Base-by-base conservation (phyloP, 176 grass and related monocot genomes). In the Rhynchospora tenuis region DNA sequence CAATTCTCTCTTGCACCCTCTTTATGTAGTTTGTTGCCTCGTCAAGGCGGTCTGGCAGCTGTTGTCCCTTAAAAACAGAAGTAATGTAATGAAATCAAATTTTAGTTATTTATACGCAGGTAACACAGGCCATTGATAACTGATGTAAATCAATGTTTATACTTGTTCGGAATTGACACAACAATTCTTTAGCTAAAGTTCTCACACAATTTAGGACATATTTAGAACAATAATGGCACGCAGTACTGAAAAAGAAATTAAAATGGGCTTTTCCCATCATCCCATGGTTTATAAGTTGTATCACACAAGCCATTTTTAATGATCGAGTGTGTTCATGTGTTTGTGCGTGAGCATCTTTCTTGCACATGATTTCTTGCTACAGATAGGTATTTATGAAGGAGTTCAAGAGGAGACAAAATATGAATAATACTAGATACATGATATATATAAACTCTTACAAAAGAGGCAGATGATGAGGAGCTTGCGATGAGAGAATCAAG, bases 11-110 rank as follows among this genome's bases (percentile, higher is more conserved):
- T 80, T 88, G 43, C 57, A 66, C 64, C 83, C 33, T 84, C 42
- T 88, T 85, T 77, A 98, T 94, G 84, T 94, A 94, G 6, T 56
- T 48, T 33, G 84, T 74, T 80, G 89, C 95, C 60, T 74, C 90
- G 16, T 82, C 89, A 19, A 98, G 56, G 84, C 84, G 86, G 31
- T 93, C 95, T 56, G 85, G 88, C 71, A 88, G 78, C 26, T 72
- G 81, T 84, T 73, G 43, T 48, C 64, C 64, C 81, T 73, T 73
- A 8, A 57, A 73, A 77, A 67, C 9, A 29, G 38, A 17, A 17
- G 12, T 12, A 33, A 5, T 52, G 9, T 55, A 83, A 48, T 50
- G 31, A 69, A 33, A 69, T 69, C 0, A 43, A n/a, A 19, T 68
- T 38, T 12, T 65, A 29, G 5, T 3, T 56, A 15, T n/a, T n/a